phyloP scores from a whole-genome alignment of 257 asterid genomes.

The Primulina tabacum region DNA sequence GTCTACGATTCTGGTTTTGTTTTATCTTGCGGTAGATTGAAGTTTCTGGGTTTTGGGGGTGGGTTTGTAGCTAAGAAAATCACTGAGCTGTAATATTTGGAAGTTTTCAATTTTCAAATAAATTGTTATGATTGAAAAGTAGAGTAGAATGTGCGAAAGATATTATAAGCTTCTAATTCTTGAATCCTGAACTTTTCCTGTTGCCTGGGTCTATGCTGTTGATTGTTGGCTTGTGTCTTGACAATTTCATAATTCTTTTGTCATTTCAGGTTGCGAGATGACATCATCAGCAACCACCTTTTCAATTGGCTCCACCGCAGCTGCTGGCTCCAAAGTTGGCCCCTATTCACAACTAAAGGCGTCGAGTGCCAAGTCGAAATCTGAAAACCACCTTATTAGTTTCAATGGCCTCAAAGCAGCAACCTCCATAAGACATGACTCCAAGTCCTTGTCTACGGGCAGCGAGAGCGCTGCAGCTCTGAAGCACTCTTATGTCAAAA shows the following conservation, averaged over 20 bases:
- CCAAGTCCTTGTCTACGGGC: slow-evolving; percentile 46
- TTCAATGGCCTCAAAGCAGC: slow-evolving; percentile 55
- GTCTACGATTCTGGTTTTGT: no score
- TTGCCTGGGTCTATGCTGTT: neutral
- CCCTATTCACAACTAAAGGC: slow-evolving; percentile 42
- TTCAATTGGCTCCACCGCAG: slow-evolving; percentile 49
- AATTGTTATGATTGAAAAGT: neutral
- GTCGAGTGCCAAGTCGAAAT: slow-evolving; percentile 40
- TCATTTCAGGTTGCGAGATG: slow-evolving; percentile 53
- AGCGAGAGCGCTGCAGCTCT: slow-evolving; percentile 43
- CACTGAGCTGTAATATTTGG: neutral
- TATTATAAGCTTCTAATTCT: neutral
- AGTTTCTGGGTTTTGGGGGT: neutral
- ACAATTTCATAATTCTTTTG: slow-evolving; percentile 1
- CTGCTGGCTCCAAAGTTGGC: slow-evolving; percentile 39
- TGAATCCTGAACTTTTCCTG: neutral
- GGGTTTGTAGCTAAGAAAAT: neutral
- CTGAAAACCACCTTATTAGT: slow-evolving; percentile 37
- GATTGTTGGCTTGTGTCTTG: slow-evolving; percentile 2
- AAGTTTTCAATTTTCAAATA: neutral
- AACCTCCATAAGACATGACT: slow-evolving; percentile 30
- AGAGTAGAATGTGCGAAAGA: neutral
- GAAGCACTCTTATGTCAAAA: slow-evolving; percentile 27
- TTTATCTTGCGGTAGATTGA: neutral
- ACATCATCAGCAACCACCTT: slow-evolving; percentile 64